Evolutionary conservation across 2,329 filamentous ascomycete genomes (phyloP).

Genomic region (Pseudogymnoascus sp.): DNA sequence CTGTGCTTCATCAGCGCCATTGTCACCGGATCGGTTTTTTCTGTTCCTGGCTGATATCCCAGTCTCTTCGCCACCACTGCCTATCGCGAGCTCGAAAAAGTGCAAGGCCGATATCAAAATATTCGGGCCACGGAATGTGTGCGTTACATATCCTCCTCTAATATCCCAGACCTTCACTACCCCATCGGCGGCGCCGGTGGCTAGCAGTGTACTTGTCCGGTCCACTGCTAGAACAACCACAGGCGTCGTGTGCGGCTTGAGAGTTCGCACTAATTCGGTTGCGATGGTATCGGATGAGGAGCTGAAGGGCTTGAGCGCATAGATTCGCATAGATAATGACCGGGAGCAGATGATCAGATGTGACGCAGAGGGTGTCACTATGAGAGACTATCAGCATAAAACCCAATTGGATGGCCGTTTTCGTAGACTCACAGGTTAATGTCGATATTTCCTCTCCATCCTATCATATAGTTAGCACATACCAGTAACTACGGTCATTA

Average conservation of each 20-base stretch:
- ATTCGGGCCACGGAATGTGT: conserved; percentile 89
- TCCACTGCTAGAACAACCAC: conserved; percentile 83
- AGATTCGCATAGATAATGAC: conserved; percentile 93
- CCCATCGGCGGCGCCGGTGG: conserved; percentile 88
- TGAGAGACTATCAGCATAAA: conserved; percentile 9
- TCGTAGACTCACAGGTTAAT: conserved; percentile 45
- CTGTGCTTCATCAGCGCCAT: conserved; percentile 37
- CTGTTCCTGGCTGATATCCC: conserved; percentile 33
- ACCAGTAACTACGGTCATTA: conserved; percentile 8
- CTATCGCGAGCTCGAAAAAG: conserved; percentile 70
- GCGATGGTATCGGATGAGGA: conserved; percentile 50
- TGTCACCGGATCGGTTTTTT: conserved; percentile 38
- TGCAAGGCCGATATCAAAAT: conserved; percentile 83
- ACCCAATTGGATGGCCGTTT: conserved; percentile 4
- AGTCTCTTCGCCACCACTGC: conserved; percentile 30
- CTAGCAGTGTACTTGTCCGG: conserved; percentile 77
- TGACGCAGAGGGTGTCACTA: conserved; percentile 79
- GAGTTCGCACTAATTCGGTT: conserved; percentile 61
- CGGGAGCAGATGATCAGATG: conserved; percentile 88
- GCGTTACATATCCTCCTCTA: conserved; percentile 77
- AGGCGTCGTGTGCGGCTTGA: conserved; percentile 86
- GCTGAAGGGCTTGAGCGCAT: conserved; percentile 55
- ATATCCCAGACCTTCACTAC: conserved; percentile 97
- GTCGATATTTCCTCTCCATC: conserved; percentile 76
- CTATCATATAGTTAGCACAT: conserved; percentile 34